Base-by-base conservation (phyloP, 1,284 basidiomycete genomes). In the Apiotrichum mycotoxinovorans region DNA sequence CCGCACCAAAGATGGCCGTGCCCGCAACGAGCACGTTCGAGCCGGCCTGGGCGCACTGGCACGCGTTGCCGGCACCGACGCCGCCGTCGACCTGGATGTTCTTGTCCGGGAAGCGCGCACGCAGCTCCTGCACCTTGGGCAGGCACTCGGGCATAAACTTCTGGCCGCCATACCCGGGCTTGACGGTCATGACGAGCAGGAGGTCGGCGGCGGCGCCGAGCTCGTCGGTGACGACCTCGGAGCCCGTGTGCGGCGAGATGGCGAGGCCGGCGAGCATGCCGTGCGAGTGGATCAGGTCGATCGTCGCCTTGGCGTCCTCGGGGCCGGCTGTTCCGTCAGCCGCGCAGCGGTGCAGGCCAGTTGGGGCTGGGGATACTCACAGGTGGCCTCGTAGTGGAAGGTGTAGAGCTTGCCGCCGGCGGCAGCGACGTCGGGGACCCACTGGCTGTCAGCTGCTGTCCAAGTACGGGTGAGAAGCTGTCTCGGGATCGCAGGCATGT, bases 41-140 rank as follows among this genome's bases (percentile, higher is more conserved):
- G 40, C 92, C 91, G 45, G 95, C 95, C 61, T 91, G 80, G 2
- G 95, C 94, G 69, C 96, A 98, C 54, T 83, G 81, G 68, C 85
- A 88, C 60, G 97, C 85, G 12, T 93, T 98, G 66, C 88, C 88
- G 9, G 91, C 89, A 7, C 91, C 89, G 18, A 99, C 90, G 38
- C 96, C 96, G 38, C 96, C 96, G 76, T 99, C 96, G 52, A 99
- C 96, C 78, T 99, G 86, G 63, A 99, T 96, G 71, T 98, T 89
- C 74, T 74, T 70, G 74, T 89, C 89, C 56, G 88, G 81, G 80
- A 96, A 98, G 26, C 94, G 85, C 20, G 83, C 81, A 20, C 96
- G 87, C 52, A 99, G 85, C 71, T 98, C 91, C n/a, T 87, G 80
- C 15, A 97, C 89, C 79, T 80, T 76, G 41, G 70, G 65, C 52